Percentiles rank a stretch among this genome's conserved stretches.
phyloP scores from a whole-genome alignment of 2,329 filamentous ascomycete genomes.

The Apiospora pterosperma region DNA sequence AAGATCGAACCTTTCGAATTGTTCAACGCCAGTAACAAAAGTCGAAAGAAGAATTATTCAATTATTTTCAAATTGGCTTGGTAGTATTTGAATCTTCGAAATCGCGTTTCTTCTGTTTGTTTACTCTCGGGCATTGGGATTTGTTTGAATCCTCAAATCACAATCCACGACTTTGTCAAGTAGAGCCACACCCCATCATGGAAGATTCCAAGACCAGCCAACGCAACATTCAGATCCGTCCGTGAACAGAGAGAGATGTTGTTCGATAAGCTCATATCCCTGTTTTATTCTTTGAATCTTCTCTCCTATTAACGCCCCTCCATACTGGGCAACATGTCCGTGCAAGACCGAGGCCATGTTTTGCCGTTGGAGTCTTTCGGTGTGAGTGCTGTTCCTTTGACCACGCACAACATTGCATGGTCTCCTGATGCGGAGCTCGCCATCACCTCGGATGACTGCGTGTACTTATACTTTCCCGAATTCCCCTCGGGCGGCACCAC shows the following conservation, averaged over 20 bases:
- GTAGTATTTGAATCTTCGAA: not conserved
- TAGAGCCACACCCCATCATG: not conserved
- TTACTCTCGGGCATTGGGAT: not conserved
- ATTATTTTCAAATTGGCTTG: not conserved
- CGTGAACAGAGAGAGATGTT: not conserved
- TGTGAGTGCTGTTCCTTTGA: slow-evolving; percentile 40
- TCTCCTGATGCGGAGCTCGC: slow-evolving; percentile 57
- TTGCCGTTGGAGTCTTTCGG: slow-evolving; percentile 45
- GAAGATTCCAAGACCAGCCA: not conserved
- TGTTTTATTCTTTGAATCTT: not conserved
- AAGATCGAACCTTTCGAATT: not conserved
- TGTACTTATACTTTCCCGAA: slow-evolving; percentile 49
- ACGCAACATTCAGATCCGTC: not conserved
- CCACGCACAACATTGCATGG: slow-evolving; percentile 44
- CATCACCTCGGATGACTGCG: slow-evolving; percentile 52
- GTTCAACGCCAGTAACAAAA: not conserved
- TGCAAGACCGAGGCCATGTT: slow-evolving; percentile 26
- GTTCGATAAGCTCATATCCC: not conserved
- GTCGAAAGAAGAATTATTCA: no score
- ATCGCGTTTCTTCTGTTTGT: not conserved
- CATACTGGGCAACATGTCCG: slow-evolving; percentile 12
- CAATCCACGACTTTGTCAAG: not conserved
- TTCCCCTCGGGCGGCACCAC: slow-evolving; percentile 25
- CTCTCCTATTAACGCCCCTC: not conserved
- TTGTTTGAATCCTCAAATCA: not conserved